Evolutionary conservation across 331 rosid genomes (phyloP).

Genomic region (Quercus lobata): DNA sequence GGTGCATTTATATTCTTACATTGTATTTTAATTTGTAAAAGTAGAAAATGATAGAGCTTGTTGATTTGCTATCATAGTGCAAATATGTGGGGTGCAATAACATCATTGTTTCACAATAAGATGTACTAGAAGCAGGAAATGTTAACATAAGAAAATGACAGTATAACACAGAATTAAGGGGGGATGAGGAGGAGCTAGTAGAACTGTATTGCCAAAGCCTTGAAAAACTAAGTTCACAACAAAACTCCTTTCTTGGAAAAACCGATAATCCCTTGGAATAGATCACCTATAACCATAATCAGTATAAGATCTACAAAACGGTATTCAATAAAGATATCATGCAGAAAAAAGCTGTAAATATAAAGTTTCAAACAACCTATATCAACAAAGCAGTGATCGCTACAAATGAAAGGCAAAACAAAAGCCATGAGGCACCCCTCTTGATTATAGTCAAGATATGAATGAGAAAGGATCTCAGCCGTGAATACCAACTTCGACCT

Average conservation of each 20-base stretch:
- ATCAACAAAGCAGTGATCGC: not conserved
- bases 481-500: conserved; percentile 82
- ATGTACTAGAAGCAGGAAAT: not conserved
- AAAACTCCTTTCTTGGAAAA: not conserved
- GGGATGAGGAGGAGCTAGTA: not conserved
- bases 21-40: not conserved
- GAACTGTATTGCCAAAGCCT: not conserved
- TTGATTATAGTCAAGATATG: not conserved
- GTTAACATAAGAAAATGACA: not conserved
- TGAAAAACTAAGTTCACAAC: not conserved
- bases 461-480: conserved; percentile 39
- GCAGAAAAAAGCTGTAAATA: not conserved
- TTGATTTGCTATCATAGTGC: not conserved
- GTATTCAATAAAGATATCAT: conserved; percentile 2
- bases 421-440: conserved; percentile 28
- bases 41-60: not conserved
- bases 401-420: not conserved
- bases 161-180: not conserved
- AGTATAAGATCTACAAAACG: conserved; percentile 35
- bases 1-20: not conserved
- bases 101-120: not conserved
- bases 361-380: conserved; percentile 17
- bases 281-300: conserved; percentile 23
- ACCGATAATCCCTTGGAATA: not conserved
- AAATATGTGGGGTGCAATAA: not conserved